These are phyloP conservation scores for Chaetoceros tenuissimus DNA, from an alignment of 108 stramenopile species.

Conservation along the genomic window DNA sequence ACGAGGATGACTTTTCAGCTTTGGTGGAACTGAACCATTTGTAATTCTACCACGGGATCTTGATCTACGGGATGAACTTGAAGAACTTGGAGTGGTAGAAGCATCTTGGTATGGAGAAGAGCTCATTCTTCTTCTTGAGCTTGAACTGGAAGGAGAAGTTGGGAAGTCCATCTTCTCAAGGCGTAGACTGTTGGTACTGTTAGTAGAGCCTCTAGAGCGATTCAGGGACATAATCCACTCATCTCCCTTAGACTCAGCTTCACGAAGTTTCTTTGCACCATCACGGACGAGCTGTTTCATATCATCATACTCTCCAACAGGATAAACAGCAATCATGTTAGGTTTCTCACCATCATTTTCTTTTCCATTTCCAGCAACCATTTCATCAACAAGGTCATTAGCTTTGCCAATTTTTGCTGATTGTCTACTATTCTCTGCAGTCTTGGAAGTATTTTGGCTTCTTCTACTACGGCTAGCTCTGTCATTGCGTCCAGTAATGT, in stretches of 20 bases:
- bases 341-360: constrained; percentile 34
- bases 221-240: constrained; percentile 48
- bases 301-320: constrained; percentile 82
- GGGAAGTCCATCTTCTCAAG: constrained; percentile 11
- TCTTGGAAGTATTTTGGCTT: constrained; percentile 37
- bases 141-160: background rate
- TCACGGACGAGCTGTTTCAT: constrained; percentile 85
- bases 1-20: constrained; percentile 63
- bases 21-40: constrained; percentile 34
- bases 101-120: constrained; percentile 3
- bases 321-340: constrained; percentile 58
- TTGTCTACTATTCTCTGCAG: constrained; percentile 74
- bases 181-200: no score
- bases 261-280: constrained; percentile 76
- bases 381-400: constrained; percentile 77
- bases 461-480: constrained; percentile 60
- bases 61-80: constrained; percentile 13
- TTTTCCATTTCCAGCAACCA: constrained; percentile 42
- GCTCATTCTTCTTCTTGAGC: background rate
- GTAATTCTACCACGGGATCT: constrained; percentile 23
- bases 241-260: constrained; percentile 45
- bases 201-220: constrained; percentile 27
- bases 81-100: constrained; percentile 12
- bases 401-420: constrained; percentile 85
- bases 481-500: constrained; percentile 64